These are phyloP conservation scores for Carex myosuroides DNA, from an alignment of 176 grass and related monocot species.

Conservation along the genomic window DNA sequence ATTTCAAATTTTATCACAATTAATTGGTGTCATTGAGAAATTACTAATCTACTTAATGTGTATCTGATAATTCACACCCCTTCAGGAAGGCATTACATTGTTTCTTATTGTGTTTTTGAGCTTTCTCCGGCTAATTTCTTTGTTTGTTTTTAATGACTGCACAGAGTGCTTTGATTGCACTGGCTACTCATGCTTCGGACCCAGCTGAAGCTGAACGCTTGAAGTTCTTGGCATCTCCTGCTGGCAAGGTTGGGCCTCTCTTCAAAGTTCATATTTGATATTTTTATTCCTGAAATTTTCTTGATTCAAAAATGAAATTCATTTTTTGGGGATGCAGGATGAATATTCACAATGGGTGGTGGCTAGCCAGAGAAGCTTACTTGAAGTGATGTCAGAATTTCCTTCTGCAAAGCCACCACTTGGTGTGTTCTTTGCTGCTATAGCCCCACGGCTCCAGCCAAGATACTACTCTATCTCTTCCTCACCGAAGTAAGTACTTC, in stretches of 20 bases:
- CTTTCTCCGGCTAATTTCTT: background rate
- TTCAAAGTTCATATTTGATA: background rate
- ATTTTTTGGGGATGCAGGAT: constrained; percentile 46
- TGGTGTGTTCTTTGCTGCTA: constrained; percentile 81
- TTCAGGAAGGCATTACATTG: background rate
- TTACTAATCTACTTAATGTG: background rate
- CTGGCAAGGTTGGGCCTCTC: constrained; percentile 65
- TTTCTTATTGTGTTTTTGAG: background rate
- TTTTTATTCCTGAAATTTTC: constrained; percentile 15
- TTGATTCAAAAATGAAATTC: constrained; percentile 5
- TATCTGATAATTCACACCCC: background rate
- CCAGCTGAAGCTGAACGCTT: constrained; percentile 54
- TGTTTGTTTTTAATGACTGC: constrained; percentile 2
- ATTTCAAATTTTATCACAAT: background rate
- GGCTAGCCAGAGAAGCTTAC: constrained; percentile 69
- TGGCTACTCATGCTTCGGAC: constrained; percentile 77
- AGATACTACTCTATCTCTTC: constrained; percentile 97
- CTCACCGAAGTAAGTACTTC: constrained; percentile 53
- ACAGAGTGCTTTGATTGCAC: constrained; percentile 65
- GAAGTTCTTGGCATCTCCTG: constrained; percentile 68
- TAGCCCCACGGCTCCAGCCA: constrained; percentile 75
- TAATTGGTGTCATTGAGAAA: background rate
- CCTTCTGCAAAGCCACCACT: constrained; percentile 80
- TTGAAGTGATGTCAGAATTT: constrained; percentile 88
- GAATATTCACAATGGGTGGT: constrained; percentile 92